These are phyloP conservation scores for Rhizopogon vinicolor DNA, from an alignment of 768 basidiomycete genomes.

Conservation along the genomic window DNA sequence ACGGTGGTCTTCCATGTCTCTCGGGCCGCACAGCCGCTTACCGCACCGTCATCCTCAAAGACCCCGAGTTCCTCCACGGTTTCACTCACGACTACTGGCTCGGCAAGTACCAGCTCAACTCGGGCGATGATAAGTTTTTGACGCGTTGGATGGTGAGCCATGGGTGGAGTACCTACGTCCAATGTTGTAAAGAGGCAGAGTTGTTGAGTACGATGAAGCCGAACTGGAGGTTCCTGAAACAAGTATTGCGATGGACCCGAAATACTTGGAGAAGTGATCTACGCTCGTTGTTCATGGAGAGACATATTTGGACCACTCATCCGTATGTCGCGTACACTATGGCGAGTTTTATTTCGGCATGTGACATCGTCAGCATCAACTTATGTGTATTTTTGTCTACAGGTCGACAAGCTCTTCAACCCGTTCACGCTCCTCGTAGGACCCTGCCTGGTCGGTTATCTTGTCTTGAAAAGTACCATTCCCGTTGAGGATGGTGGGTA, in stretches of 20 bases:
- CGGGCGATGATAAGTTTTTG: constrained; percentile 91
- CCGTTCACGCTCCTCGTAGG: constrained; percentile 85
- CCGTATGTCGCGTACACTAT: constrained; percentile 77
- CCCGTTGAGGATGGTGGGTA: constrained; percentile 65
- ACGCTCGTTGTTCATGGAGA: constrained; percentile 83
- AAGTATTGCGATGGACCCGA: constrained; percentile 88
- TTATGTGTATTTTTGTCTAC: neutral
- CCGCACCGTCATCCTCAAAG: constrained; percentile 90
- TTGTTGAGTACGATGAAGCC: constrained; percentile 93
- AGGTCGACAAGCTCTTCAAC: constrained; percentile 85
- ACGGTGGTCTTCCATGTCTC: constrained; percentile 88
- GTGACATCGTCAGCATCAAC: neutral
- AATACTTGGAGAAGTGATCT: constrained; percentile 94
- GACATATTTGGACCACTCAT: constrained; percentile 83
- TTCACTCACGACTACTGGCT: constrained; percentile 95
- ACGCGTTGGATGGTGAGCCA: constrained; percentile 97
- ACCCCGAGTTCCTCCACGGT: constrained; percentile 87
- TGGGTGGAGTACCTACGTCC: constrained; percentile 94
- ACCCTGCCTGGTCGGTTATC: constrained; percentile 69
- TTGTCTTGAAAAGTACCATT: constrained; percentile 78
- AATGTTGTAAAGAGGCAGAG: constrained; percentile 81
- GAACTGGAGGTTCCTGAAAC: constrained; percentile 93
- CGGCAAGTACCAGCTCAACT: constrained; percentile 92
- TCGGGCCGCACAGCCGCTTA: constrained; percentile 93
- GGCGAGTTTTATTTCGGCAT: constrained; percentile 36